phyloP scores from a whole-genome alignment of 768 basidiomycete genomes.

The Lactarius hatsudake region DNA sequence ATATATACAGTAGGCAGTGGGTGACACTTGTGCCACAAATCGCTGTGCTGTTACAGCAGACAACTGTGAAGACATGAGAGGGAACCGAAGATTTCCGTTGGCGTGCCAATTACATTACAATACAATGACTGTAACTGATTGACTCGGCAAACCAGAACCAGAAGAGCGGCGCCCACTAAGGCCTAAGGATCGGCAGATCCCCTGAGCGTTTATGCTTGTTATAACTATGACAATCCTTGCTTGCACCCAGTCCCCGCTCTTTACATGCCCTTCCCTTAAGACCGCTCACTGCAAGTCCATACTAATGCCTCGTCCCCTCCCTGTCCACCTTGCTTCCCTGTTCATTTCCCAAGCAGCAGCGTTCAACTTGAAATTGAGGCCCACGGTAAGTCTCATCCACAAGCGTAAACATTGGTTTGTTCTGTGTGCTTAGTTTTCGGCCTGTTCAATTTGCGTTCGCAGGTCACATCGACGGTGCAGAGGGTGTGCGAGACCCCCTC shows the following conservation, averaged over 20 bases:
- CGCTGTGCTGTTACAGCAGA: neutral
- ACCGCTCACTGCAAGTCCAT: neutral
- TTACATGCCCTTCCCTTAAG: neutral
- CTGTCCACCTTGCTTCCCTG: neutral
- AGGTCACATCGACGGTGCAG: constrained; percentile 4
- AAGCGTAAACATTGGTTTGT: neutral
- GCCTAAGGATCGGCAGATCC: constrained; percentile 17
- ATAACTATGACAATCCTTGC: constrained; percentile 12
- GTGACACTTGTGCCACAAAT: neutral
- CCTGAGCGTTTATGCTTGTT: constrained; percentile 4
- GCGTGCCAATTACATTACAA: constrained; percentile 6
- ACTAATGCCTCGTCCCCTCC: constrained; percentile 7
- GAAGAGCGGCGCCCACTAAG: neutral
- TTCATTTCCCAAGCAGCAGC: constrained; percentile 13
- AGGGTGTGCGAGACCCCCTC: neutral
- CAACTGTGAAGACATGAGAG: neutral
- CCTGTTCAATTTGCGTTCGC: neutral
- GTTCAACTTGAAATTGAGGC: constrained; percentile 2
- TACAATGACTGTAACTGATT: constrained; percentile 15
- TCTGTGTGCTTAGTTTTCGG: neutral
- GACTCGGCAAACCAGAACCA: constrained; percentile 9
- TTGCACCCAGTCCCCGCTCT: neutral
- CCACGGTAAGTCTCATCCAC: constrained; percentile 3
- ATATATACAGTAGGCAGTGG: neutral
- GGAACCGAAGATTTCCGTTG: neutral